A percentile compares a stretch with the other conserved stretches of the same genome.
These are phyloP conservation scores for Penicillium pancosmium DNA, from an alignment of 495 filamentous ascomycete species.

Conservation along the genomic window DNA sequence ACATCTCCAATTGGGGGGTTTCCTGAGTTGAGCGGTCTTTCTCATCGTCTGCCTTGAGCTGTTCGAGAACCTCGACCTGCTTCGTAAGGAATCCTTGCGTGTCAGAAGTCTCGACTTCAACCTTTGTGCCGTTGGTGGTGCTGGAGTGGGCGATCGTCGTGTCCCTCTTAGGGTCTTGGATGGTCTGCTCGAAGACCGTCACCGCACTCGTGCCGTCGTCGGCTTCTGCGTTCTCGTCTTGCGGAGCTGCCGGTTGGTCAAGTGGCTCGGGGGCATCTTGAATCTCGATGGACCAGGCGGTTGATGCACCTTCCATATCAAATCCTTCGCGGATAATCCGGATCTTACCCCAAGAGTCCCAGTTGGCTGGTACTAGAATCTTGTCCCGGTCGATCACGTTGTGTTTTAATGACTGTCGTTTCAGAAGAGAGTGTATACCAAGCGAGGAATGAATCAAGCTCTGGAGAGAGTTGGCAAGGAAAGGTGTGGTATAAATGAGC, in stretches of 20 bases:
- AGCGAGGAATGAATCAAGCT: constrained; percentile 84
- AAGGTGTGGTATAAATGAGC: constrained; percentile 86
- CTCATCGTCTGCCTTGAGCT: constrained; percentile 65
- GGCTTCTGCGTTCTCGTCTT: constrained; percentile 22
- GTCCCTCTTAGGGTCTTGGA: constrained; percentile 69
- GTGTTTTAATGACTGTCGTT: constrained; percentile 81
- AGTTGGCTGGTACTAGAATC: constrained; percentile 90
- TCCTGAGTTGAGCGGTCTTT: constrained; percentile 48
- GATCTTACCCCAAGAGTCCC: constrained; percentile 99
- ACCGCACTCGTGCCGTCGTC: constrained; percentile 61
- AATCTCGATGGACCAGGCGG: constrained; percentile 82
- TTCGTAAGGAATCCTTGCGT: constrained; percentile 76
- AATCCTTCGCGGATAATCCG: constrained; percentile 91
- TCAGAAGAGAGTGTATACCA: constrained; percentile 85
- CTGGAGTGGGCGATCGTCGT: constrained; percentile 50
- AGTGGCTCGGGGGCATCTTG: constrained; percentile 53
- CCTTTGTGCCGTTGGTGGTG: constrained; percentile 44
- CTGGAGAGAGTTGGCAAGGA: constrained; percentile 75
- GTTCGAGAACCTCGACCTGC: constrained; percentile 74
- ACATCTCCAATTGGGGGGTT: constrained; percentile 48
- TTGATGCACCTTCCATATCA: constrained; percentile 83
- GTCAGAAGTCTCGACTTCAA: constrained; percentile 73
- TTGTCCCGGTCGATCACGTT: constrained; percentile 97
- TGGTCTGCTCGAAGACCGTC: constrained; percentile 74
- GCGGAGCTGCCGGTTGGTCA: constrained; percentile 19